These are phyloP conservation scores for Samsoniella hepiali DNA, from an alignment of 2,329 filamentous ascomycete genomes.

Conservation along the genomic window DNA sequence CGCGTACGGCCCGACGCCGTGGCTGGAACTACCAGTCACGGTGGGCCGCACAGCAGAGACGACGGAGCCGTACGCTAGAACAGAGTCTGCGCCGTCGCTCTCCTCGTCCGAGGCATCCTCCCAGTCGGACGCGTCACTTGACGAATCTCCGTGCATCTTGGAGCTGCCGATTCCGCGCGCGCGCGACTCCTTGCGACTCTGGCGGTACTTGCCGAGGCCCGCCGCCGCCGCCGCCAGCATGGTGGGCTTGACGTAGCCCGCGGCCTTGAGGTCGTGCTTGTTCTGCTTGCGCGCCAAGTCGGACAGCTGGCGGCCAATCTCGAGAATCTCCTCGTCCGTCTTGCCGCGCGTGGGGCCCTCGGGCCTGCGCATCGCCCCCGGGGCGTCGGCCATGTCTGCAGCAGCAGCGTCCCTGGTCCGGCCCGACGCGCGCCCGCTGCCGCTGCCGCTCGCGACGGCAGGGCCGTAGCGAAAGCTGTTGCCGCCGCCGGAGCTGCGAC, in stretches of 20 bases:
- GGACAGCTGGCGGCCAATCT: slow-evolving; percentile 52
- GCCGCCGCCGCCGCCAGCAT: slow-evolving; percentile 37
- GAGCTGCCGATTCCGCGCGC: slow-evolving; percentile 40
- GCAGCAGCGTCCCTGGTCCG: background rate
- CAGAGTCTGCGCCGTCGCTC: slow-evolving; percentile 39
- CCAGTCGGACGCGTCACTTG: slow-evolving; percentile 52
- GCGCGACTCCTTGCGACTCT: slow-evolving; percentile 32
- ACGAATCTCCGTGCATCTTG: slow-evolving; percentile 36
- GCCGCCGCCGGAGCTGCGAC: slow-evolving; percentile 20
- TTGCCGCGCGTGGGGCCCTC: slow-evolving; percentile 31
- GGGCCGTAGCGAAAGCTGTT: slow-evolving; percentile 23
- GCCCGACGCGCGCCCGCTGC: background rate
- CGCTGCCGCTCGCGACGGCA: background rate
- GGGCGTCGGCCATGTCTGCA: background rate
- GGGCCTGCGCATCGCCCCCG: background rate
- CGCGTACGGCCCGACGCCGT: slow-evolving; percentile 30
- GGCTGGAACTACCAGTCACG: slow-evolving; percentile 20
- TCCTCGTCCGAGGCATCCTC: slow-evolving; percentile 54
- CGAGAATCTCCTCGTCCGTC: slow-evolving; percentile 56
- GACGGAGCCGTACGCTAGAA: slow-evolving; percentile 35
- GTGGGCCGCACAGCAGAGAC: slow-evolving; percentile 26
- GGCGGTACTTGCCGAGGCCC: slow-evolving; percentile 39
- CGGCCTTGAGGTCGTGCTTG: slow-evolving; percentile 44
- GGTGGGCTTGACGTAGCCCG: slow-evolving; percentile 30
- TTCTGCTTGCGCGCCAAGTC: slow-evolving; percentile 52